Base-by-base conservation (phyloP, 148 eudicot species). In the Dysphania ambrosioides region DNA sequence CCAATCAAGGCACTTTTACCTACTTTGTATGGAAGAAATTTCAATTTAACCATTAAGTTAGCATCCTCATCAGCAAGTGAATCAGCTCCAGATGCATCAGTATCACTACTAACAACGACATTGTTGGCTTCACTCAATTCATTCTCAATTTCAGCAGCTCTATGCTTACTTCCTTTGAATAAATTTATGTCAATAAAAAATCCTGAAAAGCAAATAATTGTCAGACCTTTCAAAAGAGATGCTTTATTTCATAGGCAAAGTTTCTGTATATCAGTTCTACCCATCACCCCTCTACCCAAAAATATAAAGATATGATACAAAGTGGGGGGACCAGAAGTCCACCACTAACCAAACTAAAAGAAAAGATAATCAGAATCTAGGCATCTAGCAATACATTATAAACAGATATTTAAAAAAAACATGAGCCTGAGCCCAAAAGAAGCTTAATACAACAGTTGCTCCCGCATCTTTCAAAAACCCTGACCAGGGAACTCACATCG, bases 11-110 rank as follows among this genome's bases (percentile, higher is more conserved):
- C 24, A 31, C 62, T 26, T 35, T 35, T 32, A 34, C 73, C 53
- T 49, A 90, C 98, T 93, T 94, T 94, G 74, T 94, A 94, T 44
- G 98, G 83, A 62, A 94, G 93, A 75, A 94, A 94, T 79, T 94
- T 94, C 86, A 94, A 73, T 83, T 94, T 94, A 78, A 90, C 86
- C 98, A 94, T 94, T 81, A 94, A 82, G 80, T 94, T 91, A 56
- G 97, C 96, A 83, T 91, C 97, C 83, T 91, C 96, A 79, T 94
- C 97, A 68, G 98, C 93, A 79, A 94, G 88, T 68, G 82, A 86
- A 79, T 85, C 85, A 75, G 74, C 76, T 66, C 66, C 83, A 34
- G 75, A 56, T 70, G 55, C 78, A 31, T 66, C 86, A 77, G 55
- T 77, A 31, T 66, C 86, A 77, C 70, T 77, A 79, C 71, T 63